A percentile compares a stretch with the other conserved stretches of the same genome.
phyloP scores from a whole-genome alignment of 768 basidiomycete genomes.

The Pleurotus tuber-regium region DNA sequence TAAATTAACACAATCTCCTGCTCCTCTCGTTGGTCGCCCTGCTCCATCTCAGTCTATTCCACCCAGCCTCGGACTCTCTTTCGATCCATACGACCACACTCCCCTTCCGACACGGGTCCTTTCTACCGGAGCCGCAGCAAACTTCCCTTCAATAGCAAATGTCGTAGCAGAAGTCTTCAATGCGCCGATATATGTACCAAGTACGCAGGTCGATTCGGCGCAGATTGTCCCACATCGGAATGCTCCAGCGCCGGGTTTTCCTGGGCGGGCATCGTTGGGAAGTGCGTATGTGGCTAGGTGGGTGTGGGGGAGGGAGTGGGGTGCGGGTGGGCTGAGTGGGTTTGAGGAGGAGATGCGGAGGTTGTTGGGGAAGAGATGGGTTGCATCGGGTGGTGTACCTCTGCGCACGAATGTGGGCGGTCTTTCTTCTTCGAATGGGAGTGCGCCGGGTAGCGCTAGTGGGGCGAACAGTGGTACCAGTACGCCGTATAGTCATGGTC shows the following conservation, averaged over 20 bases:
- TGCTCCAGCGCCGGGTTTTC: constrained; percentile 67
- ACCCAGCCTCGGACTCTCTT: constrained; percentile 60
- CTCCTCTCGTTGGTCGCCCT: constrained; percentile 23
- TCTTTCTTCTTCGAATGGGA: neutral
- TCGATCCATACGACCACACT: constrained; percentile 75
- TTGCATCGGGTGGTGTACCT: constrained; percentile 55
- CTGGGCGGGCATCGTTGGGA: constrained; percentile 68
- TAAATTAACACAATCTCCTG: constrained; percentile 26
- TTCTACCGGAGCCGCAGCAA: constrained; percentile 76
- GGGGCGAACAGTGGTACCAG: constrained; percentile 65
- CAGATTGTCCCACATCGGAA: constrained; percentile 71
- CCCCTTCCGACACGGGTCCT: constrained; percentile 66
- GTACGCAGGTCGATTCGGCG: constrained; percentile 74
- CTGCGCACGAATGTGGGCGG: constrained; percentile 61
- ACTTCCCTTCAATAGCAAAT: constrained; percentile 81
- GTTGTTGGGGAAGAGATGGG: constrained; percentile 73
- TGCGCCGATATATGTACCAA: constrained; percentile 72
- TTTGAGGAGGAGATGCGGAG: constrained; percentile 82
- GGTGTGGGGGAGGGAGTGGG: constrained; percentile 76
- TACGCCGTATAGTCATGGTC: constrained; percentile 61
- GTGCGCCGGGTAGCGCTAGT: constrained; percentile 35
- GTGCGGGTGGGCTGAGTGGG: constrained; percentile 46
- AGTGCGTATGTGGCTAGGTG: constrained; percentile 80
- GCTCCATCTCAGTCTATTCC: constrained; percentile 18
- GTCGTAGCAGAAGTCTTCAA: constrained; percentile 83